A percentile compares a stretch with the other conserved stretches of the same genome.
Evolutionary conservation across 176 grass and related monocot genomes (phyloP).

Genomic region (Poa annua): DNA sequence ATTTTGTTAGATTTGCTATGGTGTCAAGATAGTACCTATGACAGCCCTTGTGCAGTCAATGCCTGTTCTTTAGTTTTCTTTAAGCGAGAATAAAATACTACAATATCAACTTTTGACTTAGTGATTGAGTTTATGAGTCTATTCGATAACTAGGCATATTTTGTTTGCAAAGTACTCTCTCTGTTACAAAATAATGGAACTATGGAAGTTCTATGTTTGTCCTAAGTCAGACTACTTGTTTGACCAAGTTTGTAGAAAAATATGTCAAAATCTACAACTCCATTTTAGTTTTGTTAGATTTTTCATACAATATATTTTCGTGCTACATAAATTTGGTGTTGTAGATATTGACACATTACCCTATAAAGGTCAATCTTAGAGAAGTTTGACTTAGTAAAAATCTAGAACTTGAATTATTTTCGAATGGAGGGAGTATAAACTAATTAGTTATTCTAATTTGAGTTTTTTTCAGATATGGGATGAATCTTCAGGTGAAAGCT

Average conservation of each 20-base stretch:
- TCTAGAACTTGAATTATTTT: too few species aligned
- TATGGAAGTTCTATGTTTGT: too few species aligned
- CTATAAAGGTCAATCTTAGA: too few species aligned
- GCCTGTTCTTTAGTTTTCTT: constrained; percentile 21
- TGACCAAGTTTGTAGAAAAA: too few species aligned
- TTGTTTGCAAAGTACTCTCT: constrained; percentile 32
- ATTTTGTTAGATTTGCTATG: neutral
- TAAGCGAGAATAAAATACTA: constrained; percentile 2
- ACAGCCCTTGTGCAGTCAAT: neutral
- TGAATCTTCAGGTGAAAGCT: constrained; percentile 91
- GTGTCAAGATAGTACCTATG: neutral
- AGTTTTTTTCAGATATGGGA: constrained; percentile 71
- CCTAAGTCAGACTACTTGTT: too few species aligned
- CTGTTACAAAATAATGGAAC: too few species aligned
- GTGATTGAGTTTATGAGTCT: constrained; percentile 14
- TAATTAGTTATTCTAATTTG: constrained; percentile 47
- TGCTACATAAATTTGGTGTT: too few species aligned
- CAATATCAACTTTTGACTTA: constrained; percentile 9
- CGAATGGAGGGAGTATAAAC: neutral
- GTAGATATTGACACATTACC: too few species aligned
- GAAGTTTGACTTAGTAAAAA: too few species aligned
- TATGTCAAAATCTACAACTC: too few species aligned
- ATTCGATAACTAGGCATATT: constrained; percentile 26
- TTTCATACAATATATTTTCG: too few species aligned
- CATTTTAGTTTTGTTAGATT: too few species aligned